Base-by-base conservation (phyloP, 2,329 filamentous ascomycete species). In the Fusarium falciforme region DNA sequence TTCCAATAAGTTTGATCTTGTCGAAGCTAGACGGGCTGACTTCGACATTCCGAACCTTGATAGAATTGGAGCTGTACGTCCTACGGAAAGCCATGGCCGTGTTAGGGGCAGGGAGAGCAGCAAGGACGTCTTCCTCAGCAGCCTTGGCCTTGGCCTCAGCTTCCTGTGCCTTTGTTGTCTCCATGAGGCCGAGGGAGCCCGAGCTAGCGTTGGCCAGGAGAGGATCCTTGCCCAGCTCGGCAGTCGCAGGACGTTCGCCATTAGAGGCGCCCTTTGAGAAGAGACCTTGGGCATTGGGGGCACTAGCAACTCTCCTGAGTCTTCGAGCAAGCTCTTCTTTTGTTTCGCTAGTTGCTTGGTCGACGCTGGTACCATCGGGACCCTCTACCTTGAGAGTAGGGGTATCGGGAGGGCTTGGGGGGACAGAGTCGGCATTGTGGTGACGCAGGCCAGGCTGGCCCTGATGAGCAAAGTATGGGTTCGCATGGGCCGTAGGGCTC, bases 1-100 rank as follows among this genome's bases (percentile, higher is more conserved):
- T 99, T 66, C 96, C 96, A 80, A 99, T 98, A 84, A 99, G 89
- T 84, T 99, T 99, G 84, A 99, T 98, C 90, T 99, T 99, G 88
- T 99, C 96, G 79, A 99, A 99, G 82, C 96, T 98, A 72, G 93
- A 89, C 0, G 96, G 96, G 1, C 95, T 94, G 38, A 99, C 96
- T 84, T 99, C 96, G 57, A 99, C 96, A 82, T 98, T 95, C 78
- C 96, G 91, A 76, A 98, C 94, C 85, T 99, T 99, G 87, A 99
- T 99, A 44, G 96, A 98, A 83, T 98, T 99, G 76, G 96, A 98
- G 84, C 96, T 98, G 83, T 99, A 99, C 4, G 96, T 99, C 81
- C 96, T 90, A 79, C 96, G 89, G 85, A 98, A 99, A 22, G 94
- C 91, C 58, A 94, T 87, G 20, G 90, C 88, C 61, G 89, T 90